These are phyloP conservation scores for Colletotrichum sp. DNA, from an alignment of 2,329 filamentous ascomycete species.

Conservation along the genomic window DNA sequence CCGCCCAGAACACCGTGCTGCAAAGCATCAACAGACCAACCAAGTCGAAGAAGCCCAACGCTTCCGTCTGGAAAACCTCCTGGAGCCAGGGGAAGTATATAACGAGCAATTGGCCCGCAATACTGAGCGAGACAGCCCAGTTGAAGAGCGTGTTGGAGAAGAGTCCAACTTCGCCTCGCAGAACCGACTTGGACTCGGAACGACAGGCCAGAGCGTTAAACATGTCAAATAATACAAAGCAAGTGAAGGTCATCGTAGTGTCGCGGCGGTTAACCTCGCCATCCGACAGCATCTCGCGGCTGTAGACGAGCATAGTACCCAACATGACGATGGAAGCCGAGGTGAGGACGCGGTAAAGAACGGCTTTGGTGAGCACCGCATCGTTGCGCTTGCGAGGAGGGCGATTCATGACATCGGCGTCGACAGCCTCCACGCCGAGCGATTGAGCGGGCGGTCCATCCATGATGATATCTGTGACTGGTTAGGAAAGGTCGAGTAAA, in stretches of 20 bases:
- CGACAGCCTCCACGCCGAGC: conserved; percentile 92
- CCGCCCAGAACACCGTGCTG: conserved; percentile 93
- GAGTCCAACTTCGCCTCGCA: conserved; percentile 83
- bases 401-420: conserved; percentile 90
- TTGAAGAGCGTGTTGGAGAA: conserved; percentile 95
- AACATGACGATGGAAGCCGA: conserved; percentile 90
- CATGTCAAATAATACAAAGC: conserved; percentile 99
- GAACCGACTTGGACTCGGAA: conserved; percentile 86
- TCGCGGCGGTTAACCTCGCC: conserved; percentile 87
- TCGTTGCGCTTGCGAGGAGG: conserved; percentile 86
- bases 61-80: conserved; percentile 94
- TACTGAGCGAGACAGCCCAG: conserved; percentile 85
- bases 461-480: conserved; percentile 89
- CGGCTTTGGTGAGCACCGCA: conserved; percentile 83
- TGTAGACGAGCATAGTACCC: conserved; percentile 90
- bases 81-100: conserved; percentile 96
- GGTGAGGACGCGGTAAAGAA: conserved; percentile 85
- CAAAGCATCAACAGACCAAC: conserved; percentile 75
- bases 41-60: conserved; percentile 76
- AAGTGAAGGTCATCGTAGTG: conserved; percentile 99
- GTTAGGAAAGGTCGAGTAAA: conserved; percentile 17
- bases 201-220: conserved; percentile 96
- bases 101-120: conserved; percentile 86
- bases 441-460: conserved; percentile 97
- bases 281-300: conserved; percentile 86